Base-by-base conservation (phyloP, 345 rosid species). In the Euphorbia pulcherrima region DNA sequence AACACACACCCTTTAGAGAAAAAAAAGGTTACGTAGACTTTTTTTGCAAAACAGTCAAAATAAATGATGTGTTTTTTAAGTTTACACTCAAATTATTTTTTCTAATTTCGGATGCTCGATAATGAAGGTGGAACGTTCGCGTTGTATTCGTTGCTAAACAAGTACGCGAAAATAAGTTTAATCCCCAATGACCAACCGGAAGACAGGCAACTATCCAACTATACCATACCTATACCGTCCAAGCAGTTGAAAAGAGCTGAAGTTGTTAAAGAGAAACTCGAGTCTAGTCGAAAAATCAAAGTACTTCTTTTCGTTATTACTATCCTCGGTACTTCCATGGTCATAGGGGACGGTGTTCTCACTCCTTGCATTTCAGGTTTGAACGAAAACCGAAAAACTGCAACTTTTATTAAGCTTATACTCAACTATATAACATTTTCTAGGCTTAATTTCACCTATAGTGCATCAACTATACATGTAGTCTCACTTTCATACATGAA, bases 291-390 rank as follows among this genome's bases (percentile, higher is more conserved):
- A 63, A 13, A 13, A 4, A 64, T 81, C 24, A 71, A 86, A 71
- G 50, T 78, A 44, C 0, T 76, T 8, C 85, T 92, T 44, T 92
- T 92, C 76, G 66, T 86, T 1, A 74, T 90, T 44, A 85, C 95
- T 9, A 84, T 90, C 47, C 83, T 87, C 10, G 97, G 90, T 4
- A 88, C 97, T 64, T 85, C 92, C 29, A 88, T 92, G 92, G 89
- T 88, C 28, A 87, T 86, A 2, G 97, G 96, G 1, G 98, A 92
- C 54, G 96, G 97, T 0, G 68, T 92, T 57, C 90, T 92, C 47
- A 88, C 95, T 56, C 96, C 97, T 11, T 77, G 79, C 55, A 90
- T 92, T 59, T 89, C 92, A 69, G 92, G 96, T 89, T 50, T 26
- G 4, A 65, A 7, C 37, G n/a, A n/a, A n/a, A n/a, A n/a, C 37